phyloP scores from a whole-genome alignment of 2,329 filamentous ascomycete species.

The Alternaria hordeiaustralica region DNA sequence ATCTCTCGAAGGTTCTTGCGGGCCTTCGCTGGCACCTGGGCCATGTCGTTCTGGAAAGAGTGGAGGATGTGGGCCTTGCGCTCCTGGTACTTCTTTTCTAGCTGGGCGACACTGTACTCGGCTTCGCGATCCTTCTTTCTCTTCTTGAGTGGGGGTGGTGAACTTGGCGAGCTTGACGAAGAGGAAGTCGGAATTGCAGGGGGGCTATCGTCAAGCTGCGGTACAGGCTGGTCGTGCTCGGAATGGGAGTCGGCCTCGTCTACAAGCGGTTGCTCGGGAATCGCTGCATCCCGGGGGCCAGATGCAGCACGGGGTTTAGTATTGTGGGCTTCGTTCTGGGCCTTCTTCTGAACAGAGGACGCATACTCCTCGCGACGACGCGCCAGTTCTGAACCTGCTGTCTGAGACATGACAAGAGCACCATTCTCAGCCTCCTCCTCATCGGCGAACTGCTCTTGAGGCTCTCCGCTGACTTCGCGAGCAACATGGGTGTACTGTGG shows the following conservation, averaged over 20 bases:
- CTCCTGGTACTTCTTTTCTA: conserved; percentile 1
- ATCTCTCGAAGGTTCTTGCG: not conserved
- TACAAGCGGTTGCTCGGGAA: not conserved
- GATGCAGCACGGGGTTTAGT: not conserved
- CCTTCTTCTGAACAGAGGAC: not conserved
- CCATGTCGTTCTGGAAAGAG: not conserved
- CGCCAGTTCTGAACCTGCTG: conserved; percentile 7
- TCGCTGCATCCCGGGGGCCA: not conserved
- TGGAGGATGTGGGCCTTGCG: not conserved
- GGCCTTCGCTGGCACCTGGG: not conserved
- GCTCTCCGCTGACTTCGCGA: not conserved
- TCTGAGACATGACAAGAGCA: not conserved
- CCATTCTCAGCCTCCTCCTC: not conserved
- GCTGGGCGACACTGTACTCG: not conserved
- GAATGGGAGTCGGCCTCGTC: not conserved
- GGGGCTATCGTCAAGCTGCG: not conserved
- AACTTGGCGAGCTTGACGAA: not conserved
- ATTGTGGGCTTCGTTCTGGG: not conserved
- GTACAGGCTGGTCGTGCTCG: not conserved
- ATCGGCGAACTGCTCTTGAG: not conserved
- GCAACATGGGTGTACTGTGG: not conserved
- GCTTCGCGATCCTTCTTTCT: not conserved
- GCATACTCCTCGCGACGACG: conserved; percentile 10
- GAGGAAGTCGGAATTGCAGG: not conserved
- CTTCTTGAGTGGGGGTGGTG: not conserved